Conservation (phyloP, 768 basidiomycete species). For the Pisolithus sp. region DNA sequence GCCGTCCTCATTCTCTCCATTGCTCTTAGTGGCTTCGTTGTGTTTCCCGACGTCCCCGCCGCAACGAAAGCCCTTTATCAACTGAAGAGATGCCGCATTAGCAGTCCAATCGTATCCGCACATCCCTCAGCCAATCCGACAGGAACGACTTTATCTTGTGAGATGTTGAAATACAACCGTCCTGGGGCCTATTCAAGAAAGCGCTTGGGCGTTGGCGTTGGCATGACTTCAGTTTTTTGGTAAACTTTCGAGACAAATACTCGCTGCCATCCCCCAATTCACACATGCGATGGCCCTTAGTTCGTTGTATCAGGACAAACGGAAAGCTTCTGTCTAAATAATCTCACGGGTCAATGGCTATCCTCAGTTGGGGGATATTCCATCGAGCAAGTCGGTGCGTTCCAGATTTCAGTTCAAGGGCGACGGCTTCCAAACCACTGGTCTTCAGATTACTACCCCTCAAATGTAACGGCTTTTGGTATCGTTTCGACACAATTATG, state of each 20-base stretch:
- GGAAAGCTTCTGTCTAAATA: conserved; percentile 64
- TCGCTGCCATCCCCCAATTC: neutral
- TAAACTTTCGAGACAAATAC: conserved; percentile 21
- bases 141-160: conserved; percentile 53
- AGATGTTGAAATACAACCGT: conserved; percentile 38
- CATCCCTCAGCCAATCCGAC: neutral
- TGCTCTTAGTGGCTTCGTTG: conserved; percentile 61
- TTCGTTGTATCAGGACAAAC: conserved; percentile 63
- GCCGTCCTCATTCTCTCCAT: conserved; percentile 69
- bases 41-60: conserved; percentile 67
- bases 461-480: conserved; percentile 58
- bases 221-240: conserved; percentile 62
- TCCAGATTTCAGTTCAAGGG: neutral
- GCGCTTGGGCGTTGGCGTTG: conserved; percentile 58
- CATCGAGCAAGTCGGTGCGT: conserved; percentile 53
- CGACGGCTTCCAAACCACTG: neutral
- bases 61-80: conserved; percentile 58
- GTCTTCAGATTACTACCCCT: conserved; percentile 50
- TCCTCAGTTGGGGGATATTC: conserved; percentile 56
- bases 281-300: conserved; percentile 23
- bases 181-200: conserved; percentile 41
- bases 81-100: conserved; percentile 40
- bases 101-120: neutral
- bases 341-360: conserved; percentile 69
- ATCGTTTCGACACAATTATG: conserved; percentile 59